phyloP scores from a whole-genome alignment of 169 alveolate genomes.

The Amoebophrya sp. region DNA sequence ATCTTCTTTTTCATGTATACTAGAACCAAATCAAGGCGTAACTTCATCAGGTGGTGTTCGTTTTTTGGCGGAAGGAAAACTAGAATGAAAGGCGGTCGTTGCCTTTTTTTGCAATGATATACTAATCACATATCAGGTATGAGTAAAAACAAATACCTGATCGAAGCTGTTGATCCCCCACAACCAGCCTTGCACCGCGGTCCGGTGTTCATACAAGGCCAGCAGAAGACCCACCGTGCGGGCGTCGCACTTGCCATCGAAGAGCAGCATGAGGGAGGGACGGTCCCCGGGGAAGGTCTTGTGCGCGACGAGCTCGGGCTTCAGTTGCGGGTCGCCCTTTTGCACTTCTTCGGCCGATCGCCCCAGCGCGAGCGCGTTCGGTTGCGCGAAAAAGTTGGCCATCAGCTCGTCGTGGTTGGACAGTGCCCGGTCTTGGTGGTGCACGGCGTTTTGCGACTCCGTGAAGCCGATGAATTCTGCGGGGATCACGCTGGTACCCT shows the following conservation, averaged over 20 bases:
- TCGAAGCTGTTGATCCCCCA: conserved; percentile 95
- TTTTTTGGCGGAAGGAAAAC: too few relatives aligned
- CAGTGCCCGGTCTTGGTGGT: conserved; percentile 52
- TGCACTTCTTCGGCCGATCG: conserved; percentile 65
- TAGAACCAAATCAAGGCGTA: too few relatives aligned
- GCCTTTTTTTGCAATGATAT: too few relatives aligned
- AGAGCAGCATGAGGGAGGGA: conserved; percentile 67
- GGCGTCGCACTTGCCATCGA: conserved; percentile 35
- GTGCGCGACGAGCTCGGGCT: conserved; percentile 73
- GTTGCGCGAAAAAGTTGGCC: conserved; percentile 98
- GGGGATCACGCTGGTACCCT: conserved; percentile 88
- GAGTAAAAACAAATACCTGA: conserved; percentile 63
- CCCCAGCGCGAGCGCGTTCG: conserved; percentile 98
- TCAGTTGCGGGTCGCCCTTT: conserved; percentile 51
- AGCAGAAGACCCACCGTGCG: conserved; percentile 81
- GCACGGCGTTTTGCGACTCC: conserved; percentile 76
- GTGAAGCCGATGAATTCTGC: conserved; percentile 96
- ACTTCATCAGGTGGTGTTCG: too few relatives aligned
- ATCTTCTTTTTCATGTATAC: too few relatives aligned
- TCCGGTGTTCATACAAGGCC: conserved; percentile 96
- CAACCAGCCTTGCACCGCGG: conserved; percentile 92
- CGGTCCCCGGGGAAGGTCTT: conserved; percentile 93
- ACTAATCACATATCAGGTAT: too few relatives aligned
- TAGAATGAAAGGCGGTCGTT: too few relatives aligned
- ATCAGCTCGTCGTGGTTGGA: conserved; percentile 90